Base-by-base conservation (phyloP, 495 filamentous ascomycete species). In the Trichoderma erinaceum region DNA sequence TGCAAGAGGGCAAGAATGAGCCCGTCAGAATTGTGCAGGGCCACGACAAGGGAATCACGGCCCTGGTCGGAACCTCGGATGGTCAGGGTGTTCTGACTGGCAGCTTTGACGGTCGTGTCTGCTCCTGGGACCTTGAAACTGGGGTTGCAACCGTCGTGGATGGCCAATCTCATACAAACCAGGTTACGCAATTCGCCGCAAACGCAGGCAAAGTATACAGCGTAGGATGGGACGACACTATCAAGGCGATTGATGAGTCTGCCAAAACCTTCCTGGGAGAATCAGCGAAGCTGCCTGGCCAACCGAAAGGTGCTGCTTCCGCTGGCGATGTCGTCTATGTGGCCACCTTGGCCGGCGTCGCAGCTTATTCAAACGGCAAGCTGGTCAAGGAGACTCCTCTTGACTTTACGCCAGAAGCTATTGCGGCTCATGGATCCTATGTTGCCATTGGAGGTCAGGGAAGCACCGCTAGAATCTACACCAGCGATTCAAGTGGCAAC, bases 181-280 rank as follows among this genome's bases (percentile, higher is more conserved):
- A 92, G 74, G 86, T 98, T 67, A 85, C 90, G 11, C 90, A 89
- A 29, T 87, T 99, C 65, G 77, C 90, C 3, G 78, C 88, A 0
- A 78, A 81, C 66, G 71, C 76, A 6, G 83, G 87, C 38, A 81
- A 86, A 68, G 85, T 92, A 38, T 92, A 91, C 79, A 95, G 90
- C 78, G 90, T 93, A 18, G 93, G 87, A 72, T 98, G 95, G 95
- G 95, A 99, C 76, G 95, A 99, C 76, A 93, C 91, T 6, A 85
- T 97, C 46, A 90, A 93, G 68, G 88, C 86, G 48, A 83, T 96
- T 69, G 90, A 95, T 69, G 77, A 79, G 63, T 75, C 80, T 21
- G 77, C 78, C 35, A 82, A 80, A 64, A 82, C 78, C 12, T 86
- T 86, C 68, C 71, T 79, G 18, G 81, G 81, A 66, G 78, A 74